phyloP scores from a whole-genome alignment of 306 rosid species.

The Pterocarpus macrocarpus region DNA sequence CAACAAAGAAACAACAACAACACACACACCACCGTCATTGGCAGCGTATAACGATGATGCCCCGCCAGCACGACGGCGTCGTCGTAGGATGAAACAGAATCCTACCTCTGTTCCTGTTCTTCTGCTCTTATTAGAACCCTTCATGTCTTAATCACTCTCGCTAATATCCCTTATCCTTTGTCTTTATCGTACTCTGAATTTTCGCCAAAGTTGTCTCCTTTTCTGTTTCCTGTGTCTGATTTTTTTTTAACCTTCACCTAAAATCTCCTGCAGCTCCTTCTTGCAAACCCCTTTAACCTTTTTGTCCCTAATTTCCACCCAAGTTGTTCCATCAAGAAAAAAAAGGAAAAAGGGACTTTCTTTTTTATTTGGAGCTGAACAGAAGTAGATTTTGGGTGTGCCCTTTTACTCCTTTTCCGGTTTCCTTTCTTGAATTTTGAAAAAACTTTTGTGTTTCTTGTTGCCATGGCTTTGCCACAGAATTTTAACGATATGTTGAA shows the following conservation, averaged over 20 bases:
- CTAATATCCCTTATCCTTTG: slow-evolving; percentile 29
- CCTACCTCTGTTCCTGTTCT: background rate
- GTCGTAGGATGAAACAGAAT: background rate
- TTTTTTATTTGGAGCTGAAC: too few species aligned
- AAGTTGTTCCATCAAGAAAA: background rate
- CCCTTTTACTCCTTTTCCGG: too few species aligned
- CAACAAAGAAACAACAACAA: background rate
- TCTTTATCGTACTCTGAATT: slow-evolving; percentile 40
- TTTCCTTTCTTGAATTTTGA: background rate
- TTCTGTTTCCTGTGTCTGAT: slow-evolving; percentile 10
- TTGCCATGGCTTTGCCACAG: slow-evolving; percentile 41
- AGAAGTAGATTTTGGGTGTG: too few species aligned
- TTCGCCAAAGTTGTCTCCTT: slow-evolving; percentile 45
- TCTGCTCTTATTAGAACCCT: slow-evolving; percentile 34
- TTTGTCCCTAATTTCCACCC: slow-evolving; percentile 26
- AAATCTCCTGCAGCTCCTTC: slow-evolving; percentile 19
- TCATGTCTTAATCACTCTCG: slow-evolving; percentile 28
- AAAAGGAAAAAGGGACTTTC: background rate
- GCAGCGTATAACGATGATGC: background rate
- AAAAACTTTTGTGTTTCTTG: background rate
- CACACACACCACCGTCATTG: slow-evolving; percentile 1
- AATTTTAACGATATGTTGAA: slow-evolving; percentile 49
- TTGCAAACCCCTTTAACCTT: slow-evolving; percentile 23
- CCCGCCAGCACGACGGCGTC: slow-evolving; percentile 39
- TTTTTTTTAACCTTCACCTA: background rate